phyloP scores from a whole-genome alignment of 2,329 filamentous ascomycete genomes.

The Chrysoporthe cubensis region DNA sequence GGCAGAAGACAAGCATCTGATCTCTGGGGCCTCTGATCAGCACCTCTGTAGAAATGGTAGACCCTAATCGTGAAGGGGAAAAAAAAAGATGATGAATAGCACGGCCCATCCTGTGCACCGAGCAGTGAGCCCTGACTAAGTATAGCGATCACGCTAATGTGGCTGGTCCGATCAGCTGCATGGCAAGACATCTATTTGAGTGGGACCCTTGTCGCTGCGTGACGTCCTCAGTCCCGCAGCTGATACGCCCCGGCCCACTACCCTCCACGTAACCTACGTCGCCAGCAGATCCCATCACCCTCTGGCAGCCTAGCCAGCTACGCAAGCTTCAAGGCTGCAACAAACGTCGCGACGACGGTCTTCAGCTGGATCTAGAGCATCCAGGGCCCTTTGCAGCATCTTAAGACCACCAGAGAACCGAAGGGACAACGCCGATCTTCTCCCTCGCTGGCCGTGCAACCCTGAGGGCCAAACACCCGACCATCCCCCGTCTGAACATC shows the following conservation, averaged over 20 bases:
- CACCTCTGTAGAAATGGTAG: neutral
- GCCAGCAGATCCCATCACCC: conserved; percentile 1
- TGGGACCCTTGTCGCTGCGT: conserved; percentile 17
- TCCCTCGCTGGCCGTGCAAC: neutral
- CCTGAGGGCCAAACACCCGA: neutral
- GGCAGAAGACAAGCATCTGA: neutral
- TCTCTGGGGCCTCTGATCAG: neutral
- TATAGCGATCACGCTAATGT: neutral
- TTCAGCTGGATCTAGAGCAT: neutral
- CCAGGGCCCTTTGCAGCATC: neutral
- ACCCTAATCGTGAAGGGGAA: too few species aligned
- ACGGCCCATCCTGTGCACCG: too few species aligned
- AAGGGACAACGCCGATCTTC: neutral
- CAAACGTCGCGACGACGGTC: neutral
- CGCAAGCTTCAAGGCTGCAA: conserved; percentile 14
- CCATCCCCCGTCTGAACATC: neutral
- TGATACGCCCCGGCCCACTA: conserved; percentile 22
- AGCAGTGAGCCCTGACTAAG: neutral
- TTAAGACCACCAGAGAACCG: neutral
- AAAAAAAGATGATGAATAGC: neutral
- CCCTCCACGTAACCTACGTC: conserved; percentile 25
- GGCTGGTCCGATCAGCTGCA: neutral
- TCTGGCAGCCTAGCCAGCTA: conserved; percentile 17
- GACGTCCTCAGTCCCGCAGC: conserved; percentile 24
- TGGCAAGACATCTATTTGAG: neutral